Base-by-base conservation (phyloP, 139 green algal genomes). In the Chlorella sp. region DNA sequence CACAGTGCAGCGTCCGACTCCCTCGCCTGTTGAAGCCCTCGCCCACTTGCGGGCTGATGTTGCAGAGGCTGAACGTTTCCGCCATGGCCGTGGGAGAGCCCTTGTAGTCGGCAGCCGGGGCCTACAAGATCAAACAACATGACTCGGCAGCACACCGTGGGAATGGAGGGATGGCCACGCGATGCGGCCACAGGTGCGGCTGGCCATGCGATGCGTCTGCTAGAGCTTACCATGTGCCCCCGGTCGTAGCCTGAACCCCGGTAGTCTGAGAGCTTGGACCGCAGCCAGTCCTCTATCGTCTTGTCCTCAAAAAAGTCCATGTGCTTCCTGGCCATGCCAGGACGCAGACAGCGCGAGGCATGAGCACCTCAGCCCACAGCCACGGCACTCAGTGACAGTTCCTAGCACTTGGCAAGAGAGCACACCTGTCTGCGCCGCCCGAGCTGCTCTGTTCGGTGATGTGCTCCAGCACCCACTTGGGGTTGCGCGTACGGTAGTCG, bases 141-240 rank as follows among this genome's bases (percentile, higher is more conserved):
- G n/a, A n/a, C n/a, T n/a, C n/a, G n/a, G n/a, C n/a, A n/a, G n/a
- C n/a, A n/a, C n/a, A n/a, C n/a, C n/a, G n/a, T n/a, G n/a, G n/a
- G n/a, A n/a, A n/a, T n/a, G n/a, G n/a, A n/a, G n/a, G n/a, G n/a
- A n/a, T n/a, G n/a, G n/a, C n/a, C n/a, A n/a, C n/a, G n/a, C n/a
- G n/a, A n/a, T n/a, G n/a, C n/a, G n/a, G n/a, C n/a, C n/a, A n/a
- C n/a, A n/a, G n/a, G n/a, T n/a, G n/a, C n/a, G n/a, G n/a, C n/a
- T n/a, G n/a, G n/a, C n/a, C n/a, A n/a, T n/a, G n/a, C n/a, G n/a
- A n/a, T n/a, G n/a, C n/a, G n/a, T n/a, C n/a, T n/a, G n/a, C n/a
- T n/a, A n/a, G n/a, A n/a, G n/a, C n/a, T n/a, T n/a, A 88, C 88
- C 87, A 98, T 83, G 81, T 98, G 94, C 2, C 94, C 94, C 0